A percentile compares a stretch with the other conserved stretches of the same genome.
Conservation (phyloP, 495 filamentous ascomycete species). For the Penicillium mononematosum region DNA sequence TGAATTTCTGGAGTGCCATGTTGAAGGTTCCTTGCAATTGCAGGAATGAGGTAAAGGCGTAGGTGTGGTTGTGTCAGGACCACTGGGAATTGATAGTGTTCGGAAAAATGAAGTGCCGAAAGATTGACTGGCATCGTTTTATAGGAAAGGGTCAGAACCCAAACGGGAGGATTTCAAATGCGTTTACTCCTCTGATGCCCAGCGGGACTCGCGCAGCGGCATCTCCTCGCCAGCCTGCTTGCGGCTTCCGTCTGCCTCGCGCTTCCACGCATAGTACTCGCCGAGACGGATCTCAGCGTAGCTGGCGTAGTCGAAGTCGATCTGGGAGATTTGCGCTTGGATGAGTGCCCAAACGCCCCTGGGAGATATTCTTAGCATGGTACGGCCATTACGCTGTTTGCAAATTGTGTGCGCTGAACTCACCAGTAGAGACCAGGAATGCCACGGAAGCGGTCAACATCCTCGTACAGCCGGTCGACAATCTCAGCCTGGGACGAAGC, state of each 20-base stretch:
- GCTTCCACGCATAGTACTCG: slow-evolving; percentile 96
- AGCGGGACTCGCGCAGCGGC: slow-evolving; percentile 76
- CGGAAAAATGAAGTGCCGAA: background rate
- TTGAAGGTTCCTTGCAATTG: slow-evolving; percentile 1
- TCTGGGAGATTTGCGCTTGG: slow-evolving; percentile 90
- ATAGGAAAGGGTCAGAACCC: too few species aligned
- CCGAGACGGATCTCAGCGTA: slow-evolving; percentile 87
- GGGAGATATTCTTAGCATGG: slow-evolving; percentile 19
- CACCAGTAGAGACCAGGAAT: slow-evolving; percentile 84
- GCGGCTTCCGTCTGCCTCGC: slow-evolving; percentile 62
- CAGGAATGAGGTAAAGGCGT: background rate
- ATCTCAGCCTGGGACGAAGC: slow-evolving; percentile 58
- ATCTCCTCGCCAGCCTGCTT: slow-evolving; percentile 55
- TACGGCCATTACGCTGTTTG: background rate
- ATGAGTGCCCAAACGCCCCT: slow-evolving; percentile 97
- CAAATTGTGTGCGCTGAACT: slow-evolving; percentile 8
- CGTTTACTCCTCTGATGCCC: slow-evolving; percentile 59
- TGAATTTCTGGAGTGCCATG: slow-evolving; percentile 12
- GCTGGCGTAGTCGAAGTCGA: slow-evolving; percentile 93
- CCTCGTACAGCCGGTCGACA: slow-evolving; percentile 61
- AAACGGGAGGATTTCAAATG: background rate
- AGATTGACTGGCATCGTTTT: background rate
- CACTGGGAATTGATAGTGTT: background rate
- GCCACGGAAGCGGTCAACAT: slow-evolving; percentile 86
- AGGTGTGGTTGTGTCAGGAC: background rate